A percentile compares a stretch with the other conserved stretches of the same genome.
Evolutionary conservation across 352 stramenopile species (phyloP).

Genomic region (Phytophthora sp.): DNA sequence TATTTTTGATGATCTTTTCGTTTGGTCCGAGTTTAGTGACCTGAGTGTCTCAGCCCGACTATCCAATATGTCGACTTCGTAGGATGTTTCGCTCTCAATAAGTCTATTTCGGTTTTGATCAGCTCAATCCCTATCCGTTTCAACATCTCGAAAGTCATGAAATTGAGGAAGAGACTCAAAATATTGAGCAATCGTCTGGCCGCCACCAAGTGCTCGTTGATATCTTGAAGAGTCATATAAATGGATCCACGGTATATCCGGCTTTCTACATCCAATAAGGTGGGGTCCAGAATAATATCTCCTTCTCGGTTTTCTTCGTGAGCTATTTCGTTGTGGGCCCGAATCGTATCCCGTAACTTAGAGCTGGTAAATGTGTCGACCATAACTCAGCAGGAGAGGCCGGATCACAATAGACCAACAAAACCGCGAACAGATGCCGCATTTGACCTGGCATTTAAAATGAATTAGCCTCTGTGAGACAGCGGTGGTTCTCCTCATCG

Average conservation of each 20-base stretch:
- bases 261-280: neutral
- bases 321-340: neutral
- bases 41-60: neutral
- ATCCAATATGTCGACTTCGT: neutral
- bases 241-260: neutral
- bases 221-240: neutral
- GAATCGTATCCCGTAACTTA: neutral
- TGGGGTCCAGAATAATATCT: neutral
- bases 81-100: neutral
- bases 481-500: slow-evolving; percentile 4
- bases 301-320: too few species aligned
- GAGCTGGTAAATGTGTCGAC: neutral
- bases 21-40: neutral
- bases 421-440: slow-evolving; percentile 1
- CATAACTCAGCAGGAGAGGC: neutral
- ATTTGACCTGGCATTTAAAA: slow-evolving; percentile 10
- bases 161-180: neutral
- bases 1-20: too few species aligned
- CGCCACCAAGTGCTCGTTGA: neutral
- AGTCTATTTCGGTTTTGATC: neutral
- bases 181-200: neutral
- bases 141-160: neutral
- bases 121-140: neutral
- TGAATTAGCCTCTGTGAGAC: neutral
- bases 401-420: slow-evolving; percentile 6